Evolutionary conservation across 2,329 filamentous ascomycete species (phyloP).

Genomic region (Penicillium sclerotiorum): DNA sequence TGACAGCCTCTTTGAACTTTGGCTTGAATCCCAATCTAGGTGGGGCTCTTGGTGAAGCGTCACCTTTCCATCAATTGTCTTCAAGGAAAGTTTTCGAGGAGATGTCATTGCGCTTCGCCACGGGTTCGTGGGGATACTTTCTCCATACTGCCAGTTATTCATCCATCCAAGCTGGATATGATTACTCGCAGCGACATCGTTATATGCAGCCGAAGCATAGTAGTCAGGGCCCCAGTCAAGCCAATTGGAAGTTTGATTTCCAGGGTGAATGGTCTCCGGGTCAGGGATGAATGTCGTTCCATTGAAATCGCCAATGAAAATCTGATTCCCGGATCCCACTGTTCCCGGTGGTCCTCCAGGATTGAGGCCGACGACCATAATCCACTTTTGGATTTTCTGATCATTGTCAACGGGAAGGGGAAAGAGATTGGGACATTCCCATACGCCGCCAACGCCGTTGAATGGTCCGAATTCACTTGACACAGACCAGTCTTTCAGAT

Average conservation of each 20-base stretch:
- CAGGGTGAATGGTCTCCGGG: conserved; percentile 12
- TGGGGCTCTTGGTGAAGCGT: conserved; percentile 21
- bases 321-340: conserved; percentile 33
- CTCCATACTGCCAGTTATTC: conserved; percentile 36
- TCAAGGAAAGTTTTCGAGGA: conserved; percentile 26
- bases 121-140: conserved; percentile 23
- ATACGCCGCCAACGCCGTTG: conserved; percentile 31
- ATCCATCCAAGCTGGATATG: conserved; percentile 30
- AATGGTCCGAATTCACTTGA: conserved; percentile 29
- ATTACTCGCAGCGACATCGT: conserved; percentile 22
- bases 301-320: conserved; percentile 32
- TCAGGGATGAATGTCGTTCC: conserved; percentile 29
- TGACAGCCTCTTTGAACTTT: neutral
- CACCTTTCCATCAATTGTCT: conserved; percentile 16
- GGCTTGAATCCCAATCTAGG: conserved; percentile 13
- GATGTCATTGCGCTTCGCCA: conserved; percentile 34
- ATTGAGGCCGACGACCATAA: conserved; percentile 28
- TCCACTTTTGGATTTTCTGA: conserved; percentile 27
- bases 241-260: conserved; percentile 28
- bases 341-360: conserved; percentile 33
- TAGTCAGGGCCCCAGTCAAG: conserved; percentile 35
- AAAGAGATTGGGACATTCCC: conserved; percentile 35
- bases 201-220: conserved; percentile 27
- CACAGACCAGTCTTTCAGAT: conserved; percentile 31
- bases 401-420: conserved; percentile 23